Evolutionary conservation across 768 basidiomycete genomes (phyloP), one percentile per base, ranked within the genome.

Genomic region (Pisolithus sp.): DNA sequence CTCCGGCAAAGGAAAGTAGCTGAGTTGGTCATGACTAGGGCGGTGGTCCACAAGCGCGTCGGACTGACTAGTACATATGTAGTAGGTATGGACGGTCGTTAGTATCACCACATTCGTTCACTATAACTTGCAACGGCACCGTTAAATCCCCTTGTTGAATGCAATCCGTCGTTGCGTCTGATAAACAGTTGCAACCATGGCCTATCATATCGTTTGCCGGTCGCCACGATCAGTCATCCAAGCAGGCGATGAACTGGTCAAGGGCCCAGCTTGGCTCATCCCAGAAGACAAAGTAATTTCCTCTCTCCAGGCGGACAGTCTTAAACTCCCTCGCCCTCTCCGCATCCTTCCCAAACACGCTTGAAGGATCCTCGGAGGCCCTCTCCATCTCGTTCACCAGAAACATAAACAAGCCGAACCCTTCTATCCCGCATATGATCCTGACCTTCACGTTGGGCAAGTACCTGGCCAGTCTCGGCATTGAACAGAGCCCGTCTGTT

Each of bases 401-500:
- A 30, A 45, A 47, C 6, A 55, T 26, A 13, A 53, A 42, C 21
- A 5, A 1, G n/a, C 51, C 51, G 13, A 23, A 7, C 13, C 38
- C 42, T n/a, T 48, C 31, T 12, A 39, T 30, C 17, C 47, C 51
- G 26, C 46, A 44, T 37, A 49, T 20, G 38, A 53, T 49, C 12
- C 41, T 48, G 24, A 55, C 30, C 21, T 34, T 48, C 43, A 53
- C 5, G 17, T 40, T 45, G 13, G 55, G 55, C 20, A 53, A 31
- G 7, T 47, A 34, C 17, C 53, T 31, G 2, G 52, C 52, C 38
- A 53, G n/a, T 37, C n/a, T 21, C 21, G 2, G 18, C 13, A 21
- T 53, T 30, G 36, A 56, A 53, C 20, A 56, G 26, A 18, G 55
- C 52, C 24, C 52, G 52, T 42, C 42, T 24, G 7, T 47, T 46